phyloP scores from a whole-genome alignment of 768 basidiomycete genomes.

The Termitomyces bulborhizus region DNA sequence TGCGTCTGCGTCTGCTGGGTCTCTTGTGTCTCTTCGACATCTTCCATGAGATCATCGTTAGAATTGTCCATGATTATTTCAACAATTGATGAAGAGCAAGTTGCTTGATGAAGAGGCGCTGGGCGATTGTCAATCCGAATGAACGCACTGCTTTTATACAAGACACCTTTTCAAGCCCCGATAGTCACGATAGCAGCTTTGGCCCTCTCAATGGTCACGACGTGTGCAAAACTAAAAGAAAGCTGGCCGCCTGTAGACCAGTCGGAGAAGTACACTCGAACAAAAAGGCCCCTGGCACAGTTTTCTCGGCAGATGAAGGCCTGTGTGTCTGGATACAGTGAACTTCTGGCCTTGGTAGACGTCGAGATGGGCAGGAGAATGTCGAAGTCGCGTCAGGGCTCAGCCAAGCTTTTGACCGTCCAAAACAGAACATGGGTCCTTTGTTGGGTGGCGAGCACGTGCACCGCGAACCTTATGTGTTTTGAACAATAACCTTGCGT shows the following conservation, averaged over 20 bases:
- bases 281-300: slow-evolving; percentile 1
- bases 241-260: background rate
- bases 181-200: slow-evolving; percentile 11
- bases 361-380: background rate
- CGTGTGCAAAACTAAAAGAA: slow-evolving; percentile 11
- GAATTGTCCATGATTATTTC: slow-evolving; percentile 12
- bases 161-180: slow-evolving; percentile 27
- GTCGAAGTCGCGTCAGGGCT: background rate
- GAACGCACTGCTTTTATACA: slow-evolving; percentile 18
- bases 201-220: slow-evolving; percentile 8
- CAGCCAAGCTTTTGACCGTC: background rate
- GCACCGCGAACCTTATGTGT: slow-evolving; percentile 3
- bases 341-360: background rate
- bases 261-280: background rate
- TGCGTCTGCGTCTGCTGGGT: slow-evolving; percentile 32
- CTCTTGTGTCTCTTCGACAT: slow-evolving; percentile 24
- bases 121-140: background rate
- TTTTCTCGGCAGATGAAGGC: background rate
- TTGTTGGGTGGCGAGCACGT: slow-evolving; percentile 1
- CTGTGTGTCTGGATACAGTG: background rate
- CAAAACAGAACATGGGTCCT: slow-evolving; percentile 3
- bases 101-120: background rate
- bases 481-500: background rate
- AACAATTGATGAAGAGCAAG: background rate
- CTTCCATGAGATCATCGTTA: slow-evolving; percentile 12